Base-by-base conservation (phyloP, 495 filamentous ascomycete genomes). In the Penicillium salamii region DNA sequence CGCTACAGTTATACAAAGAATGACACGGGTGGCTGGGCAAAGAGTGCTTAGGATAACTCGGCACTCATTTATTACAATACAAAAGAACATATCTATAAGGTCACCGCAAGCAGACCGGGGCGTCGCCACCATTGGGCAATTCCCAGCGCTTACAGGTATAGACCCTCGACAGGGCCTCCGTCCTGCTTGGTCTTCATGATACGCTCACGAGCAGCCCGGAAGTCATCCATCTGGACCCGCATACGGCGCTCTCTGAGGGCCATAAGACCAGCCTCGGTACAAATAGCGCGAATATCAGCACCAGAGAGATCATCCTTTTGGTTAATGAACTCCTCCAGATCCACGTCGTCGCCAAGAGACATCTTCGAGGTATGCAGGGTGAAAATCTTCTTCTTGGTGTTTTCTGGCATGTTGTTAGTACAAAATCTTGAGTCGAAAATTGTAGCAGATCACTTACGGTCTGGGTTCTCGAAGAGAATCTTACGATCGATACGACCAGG, bases 321-420 rank as follows among this genome's bases (percentile, higher is more conserved):
- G 58, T 83, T 90, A 64, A 99, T 96, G 66, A 99, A 97, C 71
- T 99, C 93, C 55, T 97, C 93, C 37, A 99, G 79, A 55, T 99
- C 93, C 38, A 99, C 93, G 59, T 99, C 93, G 55, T 88, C 83
- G 62, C 87, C 88, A 35, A 97, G 81, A 12, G 88, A 95, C 93
- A 99, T 99, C 81, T 99, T 99, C 59, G 88, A 91, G 14, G 93
- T 99, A 73, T 99, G 93, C n/a, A 99, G 84, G 19, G 86, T 89
- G 74, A 99, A 99, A 64, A 99, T 99, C 84, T 98, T 99, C 77
- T 91, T 90, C 80, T 99, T 99, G 45, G 93, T 99, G 70, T 90
- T 91, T 80, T 97, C 84, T 88, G 54, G 34, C 36, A 54, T 26
- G 34, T 23, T 19, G 53, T 80, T 68, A 78, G 70, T 46, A 38